Percentiles rank a stretch among this genome's conserved stretches.
phyloP scores from a whole-genome alignment of 1,284 basidiomycete genomes.

The Gomphus bonarii region DNA sequence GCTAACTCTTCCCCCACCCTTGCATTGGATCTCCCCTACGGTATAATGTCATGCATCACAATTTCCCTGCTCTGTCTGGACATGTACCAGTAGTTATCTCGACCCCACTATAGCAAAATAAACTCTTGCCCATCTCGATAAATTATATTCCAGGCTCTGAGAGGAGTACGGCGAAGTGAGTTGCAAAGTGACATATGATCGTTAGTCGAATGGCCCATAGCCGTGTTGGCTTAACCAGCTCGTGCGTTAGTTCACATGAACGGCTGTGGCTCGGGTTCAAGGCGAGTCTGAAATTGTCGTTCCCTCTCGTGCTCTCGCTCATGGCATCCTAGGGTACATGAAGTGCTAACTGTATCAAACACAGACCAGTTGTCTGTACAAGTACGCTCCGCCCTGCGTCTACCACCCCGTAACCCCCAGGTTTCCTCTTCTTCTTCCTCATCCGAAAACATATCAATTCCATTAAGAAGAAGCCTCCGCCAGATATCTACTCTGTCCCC shows the following conservation, averaged over 20 bases:
- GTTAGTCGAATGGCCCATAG: background rate
- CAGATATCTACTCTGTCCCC: background rate
- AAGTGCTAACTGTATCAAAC: slow-evolving; percentile 1
- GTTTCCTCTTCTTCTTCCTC: background rate
- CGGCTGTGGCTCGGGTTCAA: slow-evolving; percentile 15
- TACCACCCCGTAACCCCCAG: slow-evolving; percentile 6
- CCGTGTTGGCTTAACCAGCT: slow-evolving; percentile 11
- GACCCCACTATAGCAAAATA: too few relatives aligned
- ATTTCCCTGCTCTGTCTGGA: too few relatives aligned
- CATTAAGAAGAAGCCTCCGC: background rate
- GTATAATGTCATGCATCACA: too few relatives aligned
- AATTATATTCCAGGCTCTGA: slow-evolving; percentile 16
- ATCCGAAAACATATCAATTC: background rate
- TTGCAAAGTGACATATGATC: background rate
- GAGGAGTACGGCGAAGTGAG: slow-evolving; percentile 17
- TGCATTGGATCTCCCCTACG: too few relatives aligned
- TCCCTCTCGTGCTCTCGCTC: background rate
- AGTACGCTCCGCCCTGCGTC: slow-evolving; percentile 1
- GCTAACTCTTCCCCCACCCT: too few relatives aligned
- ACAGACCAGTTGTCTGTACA: slow-evolving; percentile 3
- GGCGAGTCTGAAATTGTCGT: slow-evolving; percentile 2
- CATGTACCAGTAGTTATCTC: too few relatives aligned
- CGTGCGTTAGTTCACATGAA: slow-evolving; percentile 16
- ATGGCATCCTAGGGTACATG: background rate
- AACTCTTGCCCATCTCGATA: slow-evolving; percentile 13